Evolutionary conservation across 2,329 filamentous ascomycete genomes (phyloP), one percentile per base, ranked within the genome.

Genomic region (Didymella glomerata): DNA sequence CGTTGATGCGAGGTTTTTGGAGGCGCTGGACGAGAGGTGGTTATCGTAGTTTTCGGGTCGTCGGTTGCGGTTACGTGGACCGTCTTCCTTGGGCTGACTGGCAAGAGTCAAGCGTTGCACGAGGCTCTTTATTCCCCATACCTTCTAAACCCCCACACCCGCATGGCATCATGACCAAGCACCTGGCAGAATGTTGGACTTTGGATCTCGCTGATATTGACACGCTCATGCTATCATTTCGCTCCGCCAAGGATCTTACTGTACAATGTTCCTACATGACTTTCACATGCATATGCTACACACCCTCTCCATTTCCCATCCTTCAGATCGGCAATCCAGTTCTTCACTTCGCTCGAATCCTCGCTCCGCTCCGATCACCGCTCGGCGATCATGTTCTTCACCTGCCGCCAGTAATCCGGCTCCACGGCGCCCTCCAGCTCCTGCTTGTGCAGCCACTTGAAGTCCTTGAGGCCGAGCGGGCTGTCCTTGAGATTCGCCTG

Each of bases 401-500:
- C 85, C 57, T 85, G 84, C 62, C 81, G 84, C 82, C 87, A 97
- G 80, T 97, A 97, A 57, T 85, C 82, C 4, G 79, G 77, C 27
- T 84, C 79, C 44, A 97, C 84, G 64, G 84, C 82, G 68, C 87
- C 81, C 76, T 89, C 77, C 55, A 98, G 84, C 84, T 99, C 95
- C 62, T 97, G 92, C 78, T 90, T 93, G 24, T 91, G 90, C 71
- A 98, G 79, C 95, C 95, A 99, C 80, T 91, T 88, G 81, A 95
- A 99, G 76, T 97, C 92, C 53, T 84, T 83, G 53, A 95, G 82
- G 6, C 89, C 90, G 56, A 90, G 84, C 61, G 82, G 81, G 79
- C 95, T 97, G 59, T 82, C 83, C 62, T 82, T 81, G 51, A 98
- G 78, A 77, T 97, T 86, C 28, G 90, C 92, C 80, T 98, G 95